These are phyloP conservation scores for Naganishia kalamii DNA, from an alignment of 768 basidiomycete genomes.

Conservation along the genomic window DNA sequence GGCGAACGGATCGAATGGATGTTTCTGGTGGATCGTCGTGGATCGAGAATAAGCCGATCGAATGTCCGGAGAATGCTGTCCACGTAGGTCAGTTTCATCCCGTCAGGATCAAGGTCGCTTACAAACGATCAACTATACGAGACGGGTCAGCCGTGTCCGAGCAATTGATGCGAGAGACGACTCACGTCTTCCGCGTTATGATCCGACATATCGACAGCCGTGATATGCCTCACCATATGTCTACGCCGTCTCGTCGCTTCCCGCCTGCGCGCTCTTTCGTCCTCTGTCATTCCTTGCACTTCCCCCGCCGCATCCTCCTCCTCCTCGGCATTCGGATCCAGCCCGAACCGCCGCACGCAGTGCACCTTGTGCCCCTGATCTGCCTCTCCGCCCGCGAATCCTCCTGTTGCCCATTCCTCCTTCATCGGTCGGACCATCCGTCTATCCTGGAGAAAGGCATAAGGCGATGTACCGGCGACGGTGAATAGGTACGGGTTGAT, in stretches of 20 bases:
- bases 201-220: constrained; percentile 44
- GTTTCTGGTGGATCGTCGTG: constrained; percentile 33
- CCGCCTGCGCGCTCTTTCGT: not conserved
- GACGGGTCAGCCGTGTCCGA: not conserved
- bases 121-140: constrained; percentile 22
- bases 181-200: constrained; percentile 43
- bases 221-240: constrained; percentile 45
- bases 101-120: not conserved
- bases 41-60: constrained; percentile 35
- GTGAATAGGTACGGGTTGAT: constrained; percentile 77
- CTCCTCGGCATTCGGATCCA: constrained; percentile 38
- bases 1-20: constrained; percentile 1
- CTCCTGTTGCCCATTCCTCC: constrained; percentile 55
- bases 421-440: constrained; percentile 61
- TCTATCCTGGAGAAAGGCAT: constrained; percentile 80
- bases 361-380: constrained; percentile 57
- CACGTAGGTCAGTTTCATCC: no score
- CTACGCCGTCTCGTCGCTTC: constrained; percentile 42
- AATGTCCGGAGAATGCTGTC: constrained; percentile 22
- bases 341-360: constrained; percentile 74
- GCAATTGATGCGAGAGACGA: not conserved
- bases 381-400: constrained; percentile 51
- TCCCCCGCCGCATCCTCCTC: constrained; percentile 27
- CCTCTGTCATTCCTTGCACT: not conserved
- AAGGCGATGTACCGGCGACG: constrained; percentile 66